Evolutionary conservation across 140 eudicot species (phyloP).

Genomic region (Ambrosia hybrid): DNA sequence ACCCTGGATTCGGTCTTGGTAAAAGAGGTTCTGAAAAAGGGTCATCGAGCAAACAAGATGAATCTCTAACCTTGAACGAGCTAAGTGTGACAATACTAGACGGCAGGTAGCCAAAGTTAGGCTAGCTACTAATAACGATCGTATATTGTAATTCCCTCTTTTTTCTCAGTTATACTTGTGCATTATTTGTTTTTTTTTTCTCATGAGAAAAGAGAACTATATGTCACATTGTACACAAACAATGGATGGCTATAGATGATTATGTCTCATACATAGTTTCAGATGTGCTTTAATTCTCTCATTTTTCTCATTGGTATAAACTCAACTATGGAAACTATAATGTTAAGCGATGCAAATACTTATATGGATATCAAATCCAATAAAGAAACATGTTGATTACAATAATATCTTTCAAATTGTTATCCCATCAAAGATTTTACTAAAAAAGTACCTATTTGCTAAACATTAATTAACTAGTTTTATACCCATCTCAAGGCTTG

Average conservation of each 20-base stretch:
- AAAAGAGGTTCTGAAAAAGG: constrained; percentile 27
- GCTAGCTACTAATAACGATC: background rate
- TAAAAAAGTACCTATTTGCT: too few species aligned
- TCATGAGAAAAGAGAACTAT: background rate
- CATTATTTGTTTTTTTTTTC: background rate
- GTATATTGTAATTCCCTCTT: background rate
- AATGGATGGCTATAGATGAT: background rate
- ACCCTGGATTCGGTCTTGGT: constrained; percentile 37
- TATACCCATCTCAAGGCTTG: too few species aligned
- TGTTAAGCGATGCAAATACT: too few species aligned
- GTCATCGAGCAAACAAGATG: constrained; percentile 40
- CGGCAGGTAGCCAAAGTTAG: constrained; percentile 30
- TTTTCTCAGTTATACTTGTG: background rate
- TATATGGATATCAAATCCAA: too few species aligned
- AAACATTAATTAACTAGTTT: too few species aligned
- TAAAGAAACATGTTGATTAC: too few species aligned
- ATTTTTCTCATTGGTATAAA: too few species aligned
- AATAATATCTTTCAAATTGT: too few species aligned
- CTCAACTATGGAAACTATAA: too few species aligned
- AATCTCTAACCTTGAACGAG: constrained; percentile 36
- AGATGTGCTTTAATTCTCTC: background rate
- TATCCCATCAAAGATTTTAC: too few species aligned
- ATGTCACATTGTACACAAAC: background rate
- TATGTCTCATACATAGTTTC: background rate
- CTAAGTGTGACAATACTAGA: constrained; percentile 35